Conservation (phyloP, 345 rosid species). For the Brassica juncea region DNA sequence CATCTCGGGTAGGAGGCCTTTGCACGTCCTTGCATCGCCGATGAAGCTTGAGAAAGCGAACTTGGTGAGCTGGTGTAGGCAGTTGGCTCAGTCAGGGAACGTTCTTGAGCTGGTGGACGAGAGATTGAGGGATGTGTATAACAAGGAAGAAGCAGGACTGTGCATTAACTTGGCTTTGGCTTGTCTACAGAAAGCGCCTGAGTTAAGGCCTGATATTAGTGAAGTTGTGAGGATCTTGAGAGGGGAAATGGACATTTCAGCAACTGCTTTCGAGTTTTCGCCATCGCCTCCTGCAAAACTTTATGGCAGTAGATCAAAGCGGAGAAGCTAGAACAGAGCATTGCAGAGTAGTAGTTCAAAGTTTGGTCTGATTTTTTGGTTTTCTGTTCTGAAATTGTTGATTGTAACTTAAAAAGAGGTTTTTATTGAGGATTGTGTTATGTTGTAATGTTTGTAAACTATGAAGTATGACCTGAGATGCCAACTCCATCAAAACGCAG, state of each 20-base stretch:
- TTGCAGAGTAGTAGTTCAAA: constrained; percentile 47
- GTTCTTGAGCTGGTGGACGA: constrained; percentile 88
- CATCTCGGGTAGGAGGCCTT: constrained; percentile 89
- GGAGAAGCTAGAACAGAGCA: constrained; percentile 50
- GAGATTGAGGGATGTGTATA: constrained; percentile 67
- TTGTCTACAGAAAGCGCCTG: constrained; percentile 90
- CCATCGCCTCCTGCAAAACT: constrained; percentile 83
- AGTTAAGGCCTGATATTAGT: constrained; percentile 77
- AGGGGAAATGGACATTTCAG: constrained; percentile 84
- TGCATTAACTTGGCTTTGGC: constrained; percentile 84
- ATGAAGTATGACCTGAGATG: constrained; percentile 15
- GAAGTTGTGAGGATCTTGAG: constrained; percentile 78
- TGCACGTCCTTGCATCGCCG: constrained; percentile 90
- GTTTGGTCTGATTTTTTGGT: constrained; percentile 27
- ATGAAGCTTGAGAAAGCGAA: constrained; percentile 98
- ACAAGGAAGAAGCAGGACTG: constrained; percentile 75
- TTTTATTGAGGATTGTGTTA: constrained; percentile 19
- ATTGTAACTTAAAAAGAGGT: constrained; percentile 14
- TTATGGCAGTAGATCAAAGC: constrained; percentile 53
- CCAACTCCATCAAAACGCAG: constrained; percentile 5
- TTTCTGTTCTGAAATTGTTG: not conserved
- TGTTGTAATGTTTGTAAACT: constrained; percentile 33
- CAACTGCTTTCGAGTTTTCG: constrained; percentile 73
- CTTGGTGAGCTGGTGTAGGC: constrained; percentile 95
- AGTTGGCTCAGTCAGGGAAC: constrained; percentile 78